Evolutionary conservation across 2,329 filamentous ascomycete species (phyloP).

Genomic region (Cercospora sp.): DNA sequence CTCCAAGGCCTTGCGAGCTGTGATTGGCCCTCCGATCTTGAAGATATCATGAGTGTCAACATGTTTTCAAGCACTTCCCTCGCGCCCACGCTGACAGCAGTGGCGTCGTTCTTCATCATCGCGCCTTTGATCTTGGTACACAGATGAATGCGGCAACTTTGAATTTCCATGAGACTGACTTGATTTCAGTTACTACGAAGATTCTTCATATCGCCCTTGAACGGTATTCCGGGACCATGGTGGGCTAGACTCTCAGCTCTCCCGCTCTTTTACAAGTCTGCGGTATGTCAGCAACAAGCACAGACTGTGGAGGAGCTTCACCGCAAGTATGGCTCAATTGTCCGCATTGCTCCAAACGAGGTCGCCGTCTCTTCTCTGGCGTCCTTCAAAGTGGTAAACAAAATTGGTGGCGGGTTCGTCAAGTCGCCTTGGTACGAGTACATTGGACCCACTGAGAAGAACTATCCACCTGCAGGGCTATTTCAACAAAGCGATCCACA

Average conservation of each 20-base stretch:
- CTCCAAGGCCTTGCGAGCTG: not conserved
- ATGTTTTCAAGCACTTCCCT: not conserved
- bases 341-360: constrained; percentile 34
- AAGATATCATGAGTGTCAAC: not conserved
- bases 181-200: not conserved
- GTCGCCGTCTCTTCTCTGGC: constrained; percentile 24
- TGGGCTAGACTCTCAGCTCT: constrained; percentile 28
- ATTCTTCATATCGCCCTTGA: constrained; percentile 24
- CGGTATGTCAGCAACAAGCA: constrained; percentile 30
- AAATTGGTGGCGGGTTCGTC: constrained; percentile 29
- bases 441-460: constrained; percentile 11
- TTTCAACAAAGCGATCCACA: constrained; percentile 5
- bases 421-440: constrained; percentile 34
- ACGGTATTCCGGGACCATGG: constrained; percentile 33
- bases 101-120: not conserved
- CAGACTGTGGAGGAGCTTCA: constrained; percentile 43
- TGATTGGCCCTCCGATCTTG: not conserved
- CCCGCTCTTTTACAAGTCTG: constrained; percentile 41
- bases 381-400: constrained; percentile 35
- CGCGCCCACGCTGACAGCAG: not conserved
- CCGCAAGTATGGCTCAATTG: constrained; percentile 32
- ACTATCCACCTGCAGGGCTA: constrained; percentile 1
- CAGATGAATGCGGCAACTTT: not conserved
- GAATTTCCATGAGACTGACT: not conserved
- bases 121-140: not conserved